Conservation (phyloP, 148 eudicot species). For the Cornus controversa region DNA sequence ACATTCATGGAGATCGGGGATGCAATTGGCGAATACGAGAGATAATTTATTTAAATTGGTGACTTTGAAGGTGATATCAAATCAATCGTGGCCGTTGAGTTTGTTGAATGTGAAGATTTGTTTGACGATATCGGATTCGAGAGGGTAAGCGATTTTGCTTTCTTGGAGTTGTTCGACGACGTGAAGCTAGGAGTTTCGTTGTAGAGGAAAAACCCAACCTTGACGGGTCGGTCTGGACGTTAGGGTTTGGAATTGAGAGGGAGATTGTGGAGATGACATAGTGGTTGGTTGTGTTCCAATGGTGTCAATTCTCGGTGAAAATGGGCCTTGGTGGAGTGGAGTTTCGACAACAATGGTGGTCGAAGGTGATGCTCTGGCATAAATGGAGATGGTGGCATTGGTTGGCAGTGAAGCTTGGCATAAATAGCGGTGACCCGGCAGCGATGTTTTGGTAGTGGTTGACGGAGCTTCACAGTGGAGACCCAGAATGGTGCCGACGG, state of each 20-base stretch:
- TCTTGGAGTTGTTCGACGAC: constrained; percentile 39
- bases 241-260: constrained; percentile 18
- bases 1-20: constrained; percentile 25
- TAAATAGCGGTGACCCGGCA: too few relatives aligned
- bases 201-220: constrained; percentile 53
- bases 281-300: too few relatives aligned
- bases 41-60: constrained; percentile 28
- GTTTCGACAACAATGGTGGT: too few relatives aligned
- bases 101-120: constrained; percentile 41
- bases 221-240: constrained; percentile 33
- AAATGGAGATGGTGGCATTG: too few relatives aligned
- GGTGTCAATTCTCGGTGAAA: too few relatives aligned
- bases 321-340: too few relatives aligned
- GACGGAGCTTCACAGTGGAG: too few relatives aligned
- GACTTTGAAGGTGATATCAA: not conserved
- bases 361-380: too few relatives aligned
- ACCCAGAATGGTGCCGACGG: too few relatives aligned
- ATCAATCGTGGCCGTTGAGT: constrained; percentile 15
- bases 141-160: constrained; percentile 37
- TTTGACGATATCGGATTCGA: constrained; percentile 33
- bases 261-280: constrained; percentile 36
- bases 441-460: too few relatives aligned
- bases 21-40: constrained; percentile 34
- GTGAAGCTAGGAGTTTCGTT: constrained; percentile 48
- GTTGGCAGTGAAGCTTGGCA: too few relatives aligned